Conservation (phyloP, 129 eudicot genomes). For the Mikania micrantha region DNA sequence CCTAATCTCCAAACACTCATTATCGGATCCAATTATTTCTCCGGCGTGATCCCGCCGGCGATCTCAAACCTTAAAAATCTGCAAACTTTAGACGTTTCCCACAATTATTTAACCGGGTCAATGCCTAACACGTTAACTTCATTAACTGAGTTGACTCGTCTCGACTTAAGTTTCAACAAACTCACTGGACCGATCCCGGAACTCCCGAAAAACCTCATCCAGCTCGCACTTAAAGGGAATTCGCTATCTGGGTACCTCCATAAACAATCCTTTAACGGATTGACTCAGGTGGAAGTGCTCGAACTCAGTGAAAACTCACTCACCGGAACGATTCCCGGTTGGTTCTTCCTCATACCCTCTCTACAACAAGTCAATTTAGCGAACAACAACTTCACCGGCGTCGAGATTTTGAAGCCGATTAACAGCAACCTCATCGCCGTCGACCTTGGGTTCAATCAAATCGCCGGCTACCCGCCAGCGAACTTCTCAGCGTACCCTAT, state of each 20-base stretch:
- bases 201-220: conserved; percentile 52
- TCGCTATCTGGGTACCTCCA: conserved; percentile 51
- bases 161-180: conserved; percentile 75
- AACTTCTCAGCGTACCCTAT: conserved; percentile 52
- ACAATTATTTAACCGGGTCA: conserved; percentile 47
- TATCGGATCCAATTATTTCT: conserved; percentile 62
- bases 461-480: conserved; percentile 51
- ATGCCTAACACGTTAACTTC: conserved; percentile 41
- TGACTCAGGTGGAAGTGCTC: conserved; percentile 48
- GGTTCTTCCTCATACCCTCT: conserved; percentile 67
- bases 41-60: conserved; percentile 53
- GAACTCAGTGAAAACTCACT: conserved; percentile 82
- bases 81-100: conserved; percentile 46
- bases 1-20: conserved; percentile 41
- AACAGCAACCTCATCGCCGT: conserved; percentile 69
- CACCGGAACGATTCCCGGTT: conserved; percentile 41
- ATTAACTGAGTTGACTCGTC: conserved; percentile 40
- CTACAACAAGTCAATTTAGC: conserved; percentile 78
- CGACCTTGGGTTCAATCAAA: conserved; percentile 58
- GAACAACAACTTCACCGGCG: conserved; percentile 53
- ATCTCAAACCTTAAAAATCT: conserved; percentile 37
- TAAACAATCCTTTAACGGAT: conserved; percentile 37
- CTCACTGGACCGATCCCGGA: conserved; percentile 66
- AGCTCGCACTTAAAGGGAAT: conserved; percentile 59
- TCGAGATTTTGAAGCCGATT: conserved; percentile 43